Evolutionary conservation across 73 alveolate species (phyloP).

Genomic region (Paramecium biaurelia): DNA sequence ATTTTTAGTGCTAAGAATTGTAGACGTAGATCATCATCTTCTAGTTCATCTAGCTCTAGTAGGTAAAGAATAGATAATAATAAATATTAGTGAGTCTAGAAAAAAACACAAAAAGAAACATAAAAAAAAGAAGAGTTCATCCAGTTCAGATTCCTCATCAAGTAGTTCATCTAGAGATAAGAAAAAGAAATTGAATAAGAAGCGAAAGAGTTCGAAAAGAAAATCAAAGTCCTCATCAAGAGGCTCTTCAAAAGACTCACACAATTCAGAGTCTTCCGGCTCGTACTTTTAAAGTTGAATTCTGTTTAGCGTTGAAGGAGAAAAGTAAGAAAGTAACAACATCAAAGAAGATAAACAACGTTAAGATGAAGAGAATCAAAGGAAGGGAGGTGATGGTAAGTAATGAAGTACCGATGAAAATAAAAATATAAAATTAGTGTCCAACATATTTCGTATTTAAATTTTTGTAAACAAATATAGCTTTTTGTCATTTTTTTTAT

Average conservation of each 20-base stretch:
- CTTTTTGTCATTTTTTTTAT: background rate
- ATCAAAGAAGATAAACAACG: background rate
- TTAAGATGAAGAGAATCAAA: background rate
- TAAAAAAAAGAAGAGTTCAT: slow-evolving; percentile 37
- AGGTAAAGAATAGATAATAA: background rate
- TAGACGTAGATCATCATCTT: slow-evolving; percentile 32
- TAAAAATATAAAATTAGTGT: slow-evolving; percentile 4
- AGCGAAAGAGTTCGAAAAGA: background rate
- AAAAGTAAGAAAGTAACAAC: background rate
- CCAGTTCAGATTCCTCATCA: slow-evolving; percentile 17
- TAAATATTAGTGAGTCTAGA: slow-evolving; percentile 21
- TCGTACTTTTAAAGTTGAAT: slow-evolving; percentile 50
- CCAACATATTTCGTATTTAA: background rate
- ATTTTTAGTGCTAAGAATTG: slow-evolving; percentile 46
- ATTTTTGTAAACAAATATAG: background rate
- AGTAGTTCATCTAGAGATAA: slow-evolving; percentile 39
- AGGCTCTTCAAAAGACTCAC: slow-evolving; percentile 37
- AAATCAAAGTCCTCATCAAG: slow-evolving; percentile 32
- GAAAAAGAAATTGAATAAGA: slow-evolving; percentile 36
- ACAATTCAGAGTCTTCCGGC: slow-evolving; percentile 46
- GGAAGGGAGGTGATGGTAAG: slow-evolving; percentile 23
- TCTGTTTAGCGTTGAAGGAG: slow-evolving; percentile 40
- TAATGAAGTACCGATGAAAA: slow-evolving; percentile 2
- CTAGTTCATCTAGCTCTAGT: slow-evolving; percentile 34
- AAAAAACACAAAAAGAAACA: slow-evolving; percentile 37